Base-by-base conservation (phyloP, 2,329 filamentous ascomycete species). In the Epichloe baconii region DNA sequence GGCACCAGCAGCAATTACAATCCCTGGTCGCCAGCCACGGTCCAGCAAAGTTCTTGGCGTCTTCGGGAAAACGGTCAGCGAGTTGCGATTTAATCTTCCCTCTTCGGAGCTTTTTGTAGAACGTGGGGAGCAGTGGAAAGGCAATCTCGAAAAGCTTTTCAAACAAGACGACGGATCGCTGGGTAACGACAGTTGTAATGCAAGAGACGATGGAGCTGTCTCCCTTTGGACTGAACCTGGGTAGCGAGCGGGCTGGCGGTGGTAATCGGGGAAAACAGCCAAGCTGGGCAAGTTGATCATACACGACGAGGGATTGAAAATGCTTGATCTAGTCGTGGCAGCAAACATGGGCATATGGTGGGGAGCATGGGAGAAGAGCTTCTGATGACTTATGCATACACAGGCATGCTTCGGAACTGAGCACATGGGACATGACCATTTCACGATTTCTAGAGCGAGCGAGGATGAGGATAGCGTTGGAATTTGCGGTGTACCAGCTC, bases 201-300 rank as follows among this genome's bases (percentile, higher is more conserved):
- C 72, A 5, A 77, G 57, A 3, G 62, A 67, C 3, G 68, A 71
- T 8, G 67, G 63, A 41, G 58, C 59, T 3, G 55, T 64, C 3
- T 67, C 65, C 3, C 0, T 71, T 91, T 49, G 86, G 91, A 62
- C 64, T 93, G 3, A 85, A 81, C 21, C 73, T 96, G 0, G 91
- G 89, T 1, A 79, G 80, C 56, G 91, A 97, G 66, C 80, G 78
- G 51, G 90, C 90, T 0, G 91, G 91, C 1, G 91, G 91, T 21
- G 91, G 91, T 0, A 85, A 86, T 62, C 78, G 84, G 44, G 91
- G 91, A 0, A 89, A 65, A 80, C 87, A 61, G 90, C 88, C 3
- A 98, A 98, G 71, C 71, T 98, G 59, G 93, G 91, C 0, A 98
- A 97, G 68, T 71, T 98, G 48, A 88, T 97, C 48, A 77, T 98